Evolutionary conservation across 768 basidiomycete genomes (phyloP), one percentile per base, ranked within the genome.

Genomic region (Clitopilus passeckerianus): DNA sequence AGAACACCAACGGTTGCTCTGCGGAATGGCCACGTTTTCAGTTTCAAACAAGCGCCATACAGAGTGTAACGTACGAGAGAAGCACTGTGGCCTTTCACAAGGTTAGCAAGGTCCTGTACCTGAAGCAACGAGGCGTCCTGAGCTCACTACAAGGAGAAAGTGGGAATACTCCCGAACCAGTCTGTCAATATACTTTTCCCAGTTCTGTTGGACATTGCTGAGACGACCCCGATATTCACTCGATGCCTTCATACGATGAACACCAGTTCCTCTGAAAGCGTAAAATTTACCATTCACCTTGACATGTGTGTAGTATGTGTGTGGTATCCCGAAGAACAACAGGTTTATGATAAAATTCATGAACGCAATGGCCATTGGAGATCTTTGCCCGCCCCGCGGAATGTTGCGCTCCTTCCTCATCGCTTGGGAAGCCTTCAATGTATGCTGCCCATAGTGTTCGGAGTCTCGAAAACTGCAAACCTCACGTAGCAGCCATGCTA

Each of bases 111-210:
- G 56, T 20, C 15, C 54, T 54, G 22, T 60, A 44, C 34, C 10
- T 16, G 5, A n/a, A 27, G 18, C 22, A 37, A 9, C 12, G 16
- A 46, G 50, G 27, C 43, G 35, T 9, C 22, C 9, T 54, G 27
- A 52, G 68, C 81, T 72, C 61, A 84, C 83, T 34, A 85, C 77
- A 6, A 84, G 74, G 18, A 84, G 70, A 61, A 85, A 84, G 59
- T 84, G 77, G 8, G 81, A 80, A 64, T 84, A 84, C 61, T 84
- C 83, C 59, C 77, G 72, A 5, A 80, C 79, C 5, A 85, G 73
- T 34, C 80, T 76, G 34, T 77, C 73, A 22, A 82, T 77, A 58
- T 83, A 84, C 15, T 62, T 65, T 56, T 80, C 73, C 82, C 83
- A 85, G 41, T 72, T 79, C 53, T 73, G 66, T 61, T 81, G 77